Evolutionary conservation across 768 basidiomycete species (phyloP).

Genomic region (Tephrocybe sp.): DNA sequence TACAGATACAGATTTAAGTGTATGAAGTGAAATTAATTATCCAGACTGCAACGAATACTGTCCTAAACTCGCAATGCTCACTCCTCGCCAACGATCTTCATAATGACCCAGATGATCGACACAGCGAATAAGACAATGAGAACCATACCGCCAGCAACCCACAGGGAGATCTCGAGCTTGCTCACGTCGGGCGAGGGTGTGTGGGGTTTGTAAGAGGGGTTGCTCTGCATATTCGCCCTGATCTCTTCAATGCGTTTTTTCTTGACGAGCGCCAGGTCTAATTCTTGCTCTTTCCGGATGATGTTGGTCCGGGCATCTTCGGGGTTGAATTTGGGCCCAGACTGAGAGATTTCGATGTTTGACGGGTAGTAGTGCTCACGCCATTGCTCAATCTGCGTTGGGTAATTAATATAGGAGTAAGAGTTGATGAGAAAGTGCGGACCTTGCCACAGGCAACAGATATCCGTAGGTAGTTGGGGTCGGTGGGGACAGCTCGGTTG

Average conservation of each 20-base stretch:
- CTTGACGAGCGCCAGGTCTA: conserved; percentile 33
- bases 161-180: conserved; percentile 27
- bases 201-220: background rate
- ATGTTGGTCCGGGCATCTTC: conserved; percentile 59
- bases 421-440: conserved; percentile 19
- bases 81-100: conserved; percentile 11
- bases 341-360: conserved; percentile 56
- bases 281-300: conserved; percentile 42
- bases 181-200: conserved; percentile 11
- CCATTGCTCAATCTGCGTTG: conserved; percentile 85
- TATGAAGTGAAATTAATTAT: background rate
- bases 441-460: conserved; percentile 86
- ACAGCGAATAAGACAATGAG: conserved; percentile 15
- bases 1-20: conserved; percentile 3
- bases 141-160: conserved; percentile 21
- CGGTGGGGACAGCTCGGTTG: conserved; percentile 70
- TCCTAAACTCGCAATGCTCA: too few relatives aligned
- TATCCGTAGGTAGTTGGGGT: conserved; percentile 85
- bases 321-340: conserved; percentile 37
- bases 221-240: conserved; percentile 14
- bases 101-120: conserved; percentile 12
- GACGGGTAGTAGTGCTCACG: conserved; percentile 92
- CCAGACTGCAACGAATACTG: too few relatives aligned
- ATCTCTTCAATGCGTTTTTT: conserved; percentile 30
- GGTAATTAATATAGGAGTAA: conserved; percentile 10